Evolutionary conservation across 352 stramenopile genomes (phyloP), one percentile per base, ranked within the genome.

Genomic region (Phytophthora fragariae): DNA sequence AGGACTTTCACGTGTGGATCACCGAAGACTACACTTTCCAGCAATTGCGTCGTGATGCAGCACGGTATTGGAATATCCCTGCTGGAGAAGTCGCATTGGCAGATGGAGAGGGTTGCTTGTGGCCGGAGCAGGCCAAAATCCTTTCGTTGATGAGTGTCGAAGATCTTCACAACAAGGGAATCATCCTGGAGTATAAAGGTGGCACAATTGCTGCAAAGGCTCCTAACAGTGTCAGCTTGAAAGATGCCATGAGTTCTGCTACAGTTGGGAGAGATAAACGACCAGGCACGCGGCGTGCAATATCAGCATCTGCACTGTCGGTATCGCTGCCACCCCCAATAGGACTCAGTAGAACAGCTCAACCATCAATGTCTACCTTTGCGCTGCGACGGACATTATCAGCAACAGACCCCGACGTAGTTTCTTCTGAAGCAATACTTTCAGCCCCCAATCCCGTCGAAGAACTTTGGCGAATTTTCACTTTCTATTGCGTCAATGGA

Each of bases 401-500:
- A 27, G 55, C 61, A 35, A 65, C 63, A 39, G 63, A 77, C 17
- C n/a, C 41, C 9, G 68, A 62, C 31, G 21, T 65, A 9, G n/a
- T 24, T 61, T 37, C 64, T 65, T 24, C 19, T n/a, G 35, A 65
- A 14, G 15, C 44, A 35, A 55, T 19, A 12, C 10, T 31, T 50
- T 27, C 39, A 55, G 11, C 35, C n/a, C 17, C 59, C 1, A 87
- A 83, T 33, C 73, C 82, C n/a, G 81, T 90, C 1, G 79, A 92
- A 68, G 77, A 90, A n/a, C 66, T 95, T 0, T 95, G 88, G 88
- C 74, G 77, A 47, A 86, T 95, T 27, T 95, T 93, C 47, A 92
- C 86, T 8, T 93, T 88, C 73, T 95, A 95, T 68, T 95, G 88
- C 44, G 82, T 93, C 14, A 89, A 90, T 37, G 88, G 88, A 29